phyloP scores from a whole-genome alignment of 148 eudicot species.

The Cornus controversa region DNA sequence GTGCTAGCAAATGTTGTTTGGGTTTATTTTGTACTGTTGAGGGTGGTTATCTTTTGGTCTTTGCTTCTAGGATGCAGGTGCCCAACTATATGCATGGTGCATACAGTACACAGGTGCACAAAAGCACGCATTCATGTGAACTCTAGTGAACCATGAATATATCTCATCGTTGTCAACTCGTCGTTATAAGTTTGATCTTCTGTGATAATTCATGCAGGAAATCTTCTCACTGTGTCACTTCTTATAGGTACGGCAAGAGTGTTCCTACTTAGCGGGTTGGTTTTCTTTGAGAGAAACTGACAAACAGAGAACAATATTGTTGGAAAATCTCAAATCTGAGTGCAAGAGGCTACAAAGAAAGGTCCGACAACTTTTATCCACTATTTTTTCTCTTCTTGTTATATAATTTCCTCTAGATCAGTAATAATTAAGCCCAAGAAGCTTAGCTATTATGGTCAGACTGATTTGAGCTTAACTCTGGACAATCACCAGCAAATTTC shows the following conservation, averaged over 20 bases:
- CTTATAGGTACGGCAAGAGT: slow-evolving; percentile 69
- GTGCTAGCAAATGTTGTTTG: not conserved
- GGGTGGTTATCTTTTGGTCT: not conserved
- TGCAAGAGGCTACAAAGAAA: slow-evolving; percentile 50
- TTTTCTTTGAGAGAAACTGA: slow-evolving; percentile 39
- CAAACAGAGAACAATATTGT: slow-evolving; percentile 32
- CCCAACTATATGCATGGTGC: not conserved
- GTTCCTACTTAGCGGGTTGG: slow-evolving; percentile 63
- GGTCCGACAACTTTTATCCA: slow-evolving; percentile 29
- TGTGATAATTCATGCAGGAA: not conserved
- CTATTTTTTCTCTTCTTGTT: not conserved
- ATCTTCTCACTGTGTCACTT: not conserved
- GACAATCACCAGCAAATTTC: not conserved
- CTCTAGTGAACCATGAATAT: not conserved
- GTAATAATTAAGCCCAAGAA: too few species aligned
- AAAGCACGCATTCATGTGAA: not conserved
- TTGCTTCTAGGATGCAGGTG: not conserved
- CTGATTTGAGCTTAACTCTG: not conserved
- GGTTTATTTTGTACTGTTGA: not conserved
- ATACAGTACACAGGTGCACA: not conserved
- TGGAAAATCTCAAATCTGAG: slow-evolving; percentile 58
- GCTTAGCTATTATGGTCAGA: not conserved
- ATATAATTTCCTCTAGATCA: not conserved
- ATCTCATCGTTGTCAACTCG: not conserved
- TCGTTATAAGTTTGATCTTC: not conserved